phyloP scores from a whole-genome alignment of 2,329 filamentous ascomycete species.

The Ceratocystis diversiconidia region DNA sequence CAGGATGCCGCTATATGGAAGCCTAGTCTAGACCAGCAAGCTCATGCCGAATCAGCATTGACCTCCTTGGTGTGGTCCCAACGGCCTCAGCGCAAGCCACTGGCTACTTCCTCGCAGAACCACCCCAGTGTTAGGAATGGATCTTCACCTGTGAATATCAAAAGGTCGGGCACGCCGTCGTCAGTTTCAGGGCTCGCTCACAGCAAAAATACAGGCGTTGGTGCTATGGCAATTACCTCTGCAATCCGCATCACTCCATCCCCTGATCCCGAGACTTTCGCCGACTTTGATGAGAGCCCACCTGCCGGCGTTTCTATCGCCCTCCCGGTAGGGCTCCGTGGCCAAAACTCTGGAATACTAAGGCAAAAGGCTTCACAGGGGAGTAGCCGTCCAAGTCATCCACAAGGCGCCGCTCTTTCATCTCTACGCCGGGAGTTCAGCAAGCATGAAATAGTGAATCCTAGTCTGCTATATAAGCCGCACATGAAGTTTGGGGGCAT shows the following conservation, averaged over 20 bases:
- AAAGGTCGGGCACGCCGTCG: not conserved
- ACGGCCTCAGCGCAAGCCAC: slow-evolving; percentile 10
- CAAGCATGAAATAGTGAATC: slow-evolving; percentile 11
- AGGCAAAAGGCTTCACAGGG: slow-evolving; percentile 11
- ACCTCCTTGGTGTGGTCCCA: slow-evolving; percentile 15
- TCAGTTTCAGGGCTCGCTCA: not conserved
- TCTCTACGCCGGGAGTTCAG: slow-evolving; percentile 15
- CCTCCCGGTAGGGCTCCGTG: slow-evolving; percentile 2
- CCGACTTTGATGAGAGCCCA: slow-evolving; percentile 2
- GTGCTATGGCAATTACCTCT: not conserved
- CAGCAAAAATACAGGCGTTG: not conserved
- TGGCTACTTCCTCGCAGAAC: not conserved
- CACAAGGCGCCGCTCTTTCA: slow-evolving; percentile 10
- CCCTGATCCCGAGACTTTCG: slow-evolving; percentile 7
- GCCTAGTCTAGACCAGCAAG: slow-evolving; percentile 7
- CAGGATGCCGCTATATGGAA: slow-evolving; percentile 16
- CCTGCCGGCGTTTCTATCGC: slow-evolving; percentile 5
- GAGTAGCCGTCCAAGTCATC: slow-evolving; percentile 4
- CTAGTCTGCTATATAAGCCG: not conserved
- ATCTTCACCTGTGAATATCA: slow-evolving; percentile 7
- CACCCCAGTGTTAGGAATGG: not conserved
- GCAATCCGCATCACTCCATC: slow-evolving; percentile 13
- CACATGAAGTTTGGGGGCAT: slow-evolving; percentile 3
- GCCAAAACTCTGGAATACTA: not conserved
- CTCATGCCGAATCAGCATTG: slow-evolving; percentile 10